Conservation (phyloP, 2,329 filamentous ascomycete genomes). For the Dactylellina leptospora region DNA sequence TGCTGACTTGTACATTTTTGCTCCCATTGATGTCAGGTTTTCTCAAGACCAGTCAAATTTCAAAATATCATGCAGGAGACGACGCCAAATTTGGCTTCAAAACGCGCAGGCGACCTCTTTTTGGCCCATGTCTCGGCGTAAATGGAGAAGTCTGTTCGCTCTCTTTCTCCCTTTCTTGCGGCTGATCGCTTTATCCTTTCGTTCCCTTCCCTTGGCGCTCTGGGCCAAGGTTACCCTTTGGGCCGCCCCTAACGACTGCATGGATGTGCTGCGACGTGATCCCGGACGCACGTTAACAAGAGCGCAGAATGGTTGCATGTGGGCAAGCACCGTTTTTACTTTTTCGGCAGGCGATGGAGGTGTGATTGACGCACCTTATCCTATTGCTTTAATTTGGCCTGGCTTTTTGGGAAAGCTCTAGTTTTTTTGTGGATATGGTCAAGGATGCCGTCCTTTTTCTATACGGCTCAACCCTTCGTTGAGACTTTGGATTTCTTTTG, state of each 20-base stretch:
- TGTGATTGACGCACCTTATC: not conserved
- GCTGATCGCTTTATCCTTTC: conserved; percentile 28
- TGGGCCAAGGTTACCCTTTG: conserved; percentile 38
- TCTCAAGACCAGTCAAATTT: too few relatives aligned
- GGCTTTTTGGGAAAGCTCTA: conserved; percentile 3
- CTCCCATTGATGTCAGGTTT: conserved; percentile 6
- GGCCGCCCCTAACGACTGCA: conserved; percentile 31
- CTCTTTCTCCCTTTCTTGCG: conserved; percentile 14
- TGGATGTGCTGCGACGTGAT: conserved; percentile 29
- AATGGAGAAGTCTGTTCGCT: too few relatives aligned
- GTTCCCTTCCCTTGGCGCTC: conserved; percentile 1
- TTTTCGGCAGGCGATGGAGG: conserved; percentile 4
- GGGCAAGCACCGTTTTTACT: conserved; percentile 11
- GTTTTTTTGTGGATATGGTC: conserved; percentile 8
- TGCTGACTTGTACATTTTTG: not conserved
- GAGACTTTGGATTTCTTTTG: conserved; percentile 9
- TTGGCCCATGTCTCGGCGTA: too few relatives aligned
- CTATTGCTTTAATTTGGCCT: conserved; percentile 16
- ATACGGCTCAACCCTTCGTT: not conserved
- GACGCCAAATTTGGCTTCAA: conserved; percentile 33
- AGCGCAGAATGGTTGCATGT: conserved; percentile 10
- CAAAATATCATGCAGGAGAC: conserved; percentile 11
- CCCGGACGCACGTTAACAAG: conserved; percentile 13
- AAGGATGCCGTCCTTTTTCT: conserved; percentile 26
- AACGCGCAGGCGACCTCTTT: too few relatives aligned